phyloP scores from a whole-genome alignment of 345 rosid genomes.

The Limnanthes douglasii region DNA sequence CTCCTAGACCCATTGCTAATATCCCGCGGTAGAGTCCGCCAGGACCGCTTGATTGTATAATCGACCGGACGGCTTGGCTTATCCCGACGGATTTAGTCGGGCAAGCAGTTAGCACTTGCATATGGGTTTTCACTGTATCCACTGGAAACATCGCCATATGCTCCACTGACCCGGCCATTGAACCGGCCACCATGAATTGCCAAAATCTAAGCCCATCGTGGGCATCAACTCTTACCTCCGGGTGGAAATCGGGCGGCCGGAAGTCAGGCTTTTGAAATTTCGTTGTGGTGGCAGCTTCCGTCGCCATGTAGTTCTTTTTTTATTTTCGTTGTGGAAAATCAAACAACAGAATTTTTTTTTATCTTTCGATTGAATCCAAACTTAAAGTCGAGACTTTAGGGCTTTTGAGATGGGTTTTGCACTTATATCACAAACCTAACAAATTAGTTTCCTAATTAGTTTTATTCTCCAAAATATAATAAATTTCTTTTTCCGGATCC shows the following conservation, averaged over 20 bases:
- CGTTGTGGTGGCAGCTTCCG: conserved; percentile 30
- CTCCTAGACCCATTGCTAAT: conserved; percentile 93
- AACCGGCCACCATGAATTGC: conserved; percentile 95
- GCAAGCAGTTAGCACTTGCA: conserved; percentile 87
- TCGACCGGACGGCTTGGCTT: conserved; percentile 56
- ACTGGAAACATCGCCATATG: conserved; percentile 99
- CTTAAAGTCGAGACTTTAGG: no score
- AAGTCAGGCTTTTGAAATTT: conserved; percentile 26
- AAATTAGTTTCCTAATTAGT: no score
- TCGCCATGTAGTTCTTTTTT: conserved; percentile 35
- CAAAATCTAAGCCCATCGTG: conserved; percentile 86
- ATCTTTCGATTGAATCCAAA: no score
- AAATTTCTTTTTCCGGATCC: no score
- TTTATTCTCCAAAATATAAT: no score
- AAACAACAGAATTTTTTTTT: no score
- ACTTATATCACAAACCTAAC: no score
- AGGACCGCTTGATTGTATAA: conserved; percentile 54
- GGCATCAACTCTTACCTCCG: conserved; percentile 19
- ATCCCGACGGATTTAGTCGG: conserved; percentile 68
- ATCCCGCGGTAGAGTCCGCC: conserved; percentile 73
- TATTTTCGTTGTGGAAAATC: no score
- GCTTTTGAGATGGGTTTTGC: no score
- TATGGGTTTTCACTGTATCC: conserved; percentile 80
- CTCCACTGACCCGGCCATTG: conserved; percentile 84
- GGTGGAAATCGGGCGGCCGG: conserved; percentile 26